A percentile compares a stretch with the other conserved stretches of the same genome.
phyloP scores from a whole-genome alignment of 2,329 filamentous ascomycete species.

The Coleophoma eucalyptorum region DNA sequence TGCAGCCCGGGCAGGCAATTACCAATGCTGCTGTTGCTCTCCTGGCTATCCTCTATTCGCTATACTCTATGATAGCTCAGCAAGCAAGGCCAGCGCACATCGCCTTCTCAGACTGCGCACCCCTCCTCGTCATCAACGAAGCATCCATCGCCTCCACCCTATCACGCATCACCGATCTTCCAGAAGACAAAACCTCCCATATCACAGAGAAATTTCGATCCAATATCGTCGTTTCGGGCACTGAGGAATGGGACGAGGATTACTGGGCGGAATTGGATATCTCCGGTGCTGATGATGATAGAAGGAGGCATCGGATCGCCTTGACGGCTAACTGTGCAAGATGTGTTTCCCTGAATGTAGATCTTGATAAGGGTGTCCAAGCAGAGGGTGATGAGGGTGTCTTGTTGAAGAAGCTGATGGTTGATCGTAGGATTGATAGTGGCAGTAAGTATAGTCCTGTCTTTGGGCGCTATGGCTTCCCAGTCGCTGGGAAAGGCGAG shows the following conservation, averaged over 20 bases:
- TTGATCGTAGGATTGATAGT: conserved; percentile 64
- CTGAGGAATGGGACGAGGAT: conserved; percentile 63
- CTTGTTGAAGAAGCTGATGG: conserved; percentile 66
- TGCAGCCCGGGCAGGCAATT: not conserved
- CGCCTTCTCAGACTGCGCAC: conserved; percentile 67
- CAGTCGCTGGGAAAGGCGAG: conserved; percentile 29
- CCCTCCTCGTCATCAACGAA: conserved; percentile 67
- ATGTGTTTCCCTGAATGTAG: conserved; percentile 67
- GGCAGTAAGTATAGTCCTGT: conserved; percentile 63
- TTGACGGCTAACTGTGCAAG: conserved; percentile 67
- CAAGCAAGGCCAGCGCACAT: not conserved
- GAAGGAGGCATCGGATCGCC: conserved; percentile 33
- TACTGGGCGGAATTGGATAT: conserved; percentile 63
- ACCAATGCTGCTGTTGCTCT: not conserved
- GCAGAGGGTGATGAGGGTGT: conserved; percentile 53
- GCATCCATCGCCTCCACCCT: conserved; percentile 65
- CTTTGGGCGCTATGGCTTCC: conserved; percentile 69
- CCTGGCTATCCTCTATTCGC: not conserved
- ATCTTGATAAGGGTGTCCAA: conserved; percentile 60
- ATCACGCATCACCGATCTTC: conserved; percentile 42
- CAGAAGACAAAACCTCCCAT: conserved; percentile 32
- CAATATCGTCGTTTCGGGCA: conserved; percentile 65
- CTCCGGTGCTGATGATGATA: not conserved
- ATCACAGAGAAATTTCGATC: conserved; percentile 68
- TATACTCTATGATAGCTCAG: not conserved